Base-by-base conservation (phyloP, 495 filamentous ascomycete species). In the Polyplosphaeria fusca region DNA sequence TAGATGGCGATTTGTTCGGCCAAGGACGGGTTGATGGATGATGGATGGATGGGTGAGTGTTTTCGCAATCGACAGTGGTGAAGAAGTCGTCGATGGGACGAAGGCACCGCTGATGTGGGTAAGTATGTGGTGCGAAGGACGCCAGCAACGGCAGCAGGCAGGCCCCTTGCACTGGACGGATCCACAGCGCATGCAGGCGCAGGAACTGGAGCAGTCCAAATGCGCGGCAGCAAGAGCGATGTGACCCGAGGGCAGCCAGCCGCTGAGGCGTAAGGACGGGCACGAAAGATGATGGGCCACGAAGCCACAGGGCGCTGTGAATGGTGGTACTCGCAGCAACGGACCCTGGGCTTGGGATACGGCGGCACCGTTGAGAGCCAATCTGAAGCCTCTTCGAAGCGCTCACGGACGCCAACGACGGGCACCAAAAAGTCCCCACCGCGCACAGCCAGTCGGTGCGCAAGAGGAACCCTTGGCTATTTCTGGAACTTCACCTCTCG, bases 361-460 rank as follows among this genome's bases (percentile, higher is more conserved):
- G 35, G 42, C 30, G 55, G 47, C 39, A 46, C 3, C 11, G 38
- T 42, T 42, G 22, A 58, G n/a, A n/a, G 49, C 60, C 48, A 64
- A 59, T 64, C 43, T 3, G 18, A 12, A 4, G 27, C 25, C 48
- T 26, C 37, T 4, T 54, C 49, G 42, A 64, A 46, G 55, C 60
- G 60, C 60, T 64, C 38, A 40, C 27, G 13, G 47, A 42, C 2
- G 4, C 20, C 28, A 9, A 12, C 11, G 14, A 19, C 25, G 25
- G 16, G 32, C 32, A n/a, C n/a, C 32, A 35, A 20, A 50, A 25
- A 18, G 22, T 28, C 18, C 45, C 37, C 28, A 44, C 37, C 12
- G 4, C 5, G 42, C 37, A 44, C 23, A 5, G 25, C 52, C 52
- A 47, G 25, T 26, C 42, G 28, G 52, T 51, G 19, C n/a, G 18